These are phyloP conservation scores for Potentilla sterilis DNA, from an alignment of 306 rosid genomes.

Conservation along the genomic window DNA sequence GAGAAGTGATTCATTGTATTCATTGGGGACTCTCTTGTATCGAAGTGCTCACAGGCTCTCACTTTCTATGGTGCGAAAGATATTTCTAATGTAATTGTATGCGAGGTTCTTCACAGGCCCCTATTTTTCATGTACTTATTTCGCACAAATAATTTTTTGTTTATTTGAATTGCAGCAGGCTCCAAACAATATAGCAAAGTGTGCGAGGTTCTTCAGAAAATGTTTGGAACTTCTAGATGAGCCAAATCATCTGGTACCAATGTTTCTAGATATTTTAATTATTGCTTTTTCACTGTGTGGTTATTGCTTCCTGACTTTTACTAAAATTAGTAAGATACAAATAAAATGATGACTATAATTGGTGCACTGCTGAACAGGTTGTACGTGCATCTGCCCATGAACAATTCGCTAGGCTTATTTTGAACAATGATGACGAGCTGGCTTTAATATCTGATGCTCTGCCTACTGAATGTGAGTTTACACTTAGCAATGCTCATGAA, in stretches of 20 bases:
- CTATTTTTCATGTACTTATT: constrained; percentile 9
- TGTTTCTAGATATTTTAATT: constrained; percentile 9
- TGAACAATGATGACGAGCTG: constrained; percentile 71
- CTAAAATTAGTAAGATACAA: not conserved
- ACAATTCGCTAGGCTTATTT: constrained; percentile 93
- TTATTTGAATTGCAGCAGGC: constrained; percentile 53
- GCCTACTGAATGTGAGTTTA: constrained; percentile 53
- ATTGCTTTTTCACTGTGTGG: not conserved
- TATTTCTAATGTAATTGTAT: constrained; percentile 8
- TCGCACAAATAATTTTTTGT: constrained; percentile 26
- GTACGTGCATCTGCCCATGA: constrained; percentile 95
- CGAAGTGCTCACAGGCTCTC: constrained; percentile 95
- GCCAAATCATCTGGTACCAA: constrained; percentile 82
- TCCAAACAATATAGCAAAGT: constrained; percentile 74
- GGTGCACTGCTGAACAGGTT: constrained; percentile 54
- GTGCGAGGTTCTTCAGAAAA: constrained; percentile 76
- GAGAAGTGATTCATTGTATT: constrained; percentile 79
- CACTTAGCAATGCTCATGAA: constrained; percentile 67
- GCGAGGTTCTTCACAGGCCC: not conserved
- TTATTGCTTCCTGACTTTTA: constrained; percentile 10
- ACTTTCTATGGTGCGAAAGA: constrained; percentile 76
- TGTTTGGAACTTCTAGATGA: constrained; percentile 91
- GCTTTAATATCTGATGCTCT: constrained; percentile 66
- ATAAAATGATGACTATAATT: not conserved
- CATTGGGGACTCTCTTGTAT: constrained; percentile 85